Percentiles rank a stretch among this genome's conserved stretches.
Evolutionary conservation across 257 asterid species (phyloP).

Genomic region (Solanum lycopersicoides): DNA sequence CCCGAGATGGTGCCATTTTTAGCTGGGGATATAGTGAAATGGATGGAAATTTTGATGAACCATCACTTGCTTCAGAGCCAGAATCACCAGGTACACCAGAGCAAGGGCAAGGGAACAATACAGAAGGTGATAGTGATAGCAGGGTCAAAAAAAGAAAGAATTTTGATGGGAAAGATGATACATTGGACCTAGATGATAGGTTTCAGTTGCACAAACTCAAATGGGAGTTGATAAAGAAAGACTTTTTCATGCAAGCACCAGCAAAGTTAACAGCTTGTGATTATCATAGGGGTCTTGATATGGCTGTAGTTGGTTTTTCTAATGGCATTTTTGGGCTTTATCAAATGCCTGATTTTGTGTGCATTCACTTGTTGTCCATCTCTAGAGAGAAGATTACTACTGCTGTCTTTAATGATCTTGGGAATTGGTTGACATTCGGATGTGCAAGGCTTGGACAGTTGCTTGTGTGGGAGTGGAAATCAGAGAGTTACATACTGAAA

Average conservation of each 20-base stretch:
- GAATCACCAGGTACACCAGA: conserved; percentile 86
- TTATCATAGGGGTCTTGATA: conserved; percentile 80
- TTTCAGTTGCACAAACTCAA: conserved; percentile 37
- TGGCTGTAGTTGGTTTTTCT: conserved; percentile 90
- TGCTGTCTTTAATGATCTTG: conserved; percentile 71
- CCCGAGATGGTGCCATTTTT: conserved; percentile 87
- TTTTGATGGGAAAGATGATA: conserved; percentile 27
- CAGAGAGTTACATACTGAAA: conserved; percentile 88
- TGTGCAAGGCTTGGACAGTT: conserved; percentile 96
- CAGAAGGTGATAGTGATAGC: conserved; percentile 14
- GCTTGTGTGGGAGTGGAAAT: conserved; percentile 99
- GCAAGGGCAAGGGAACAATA: conserved; percentile 25
- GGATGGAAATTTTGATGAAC: conserved; percentile 20
- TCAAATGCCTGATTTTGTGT: conserved; percentile 92
- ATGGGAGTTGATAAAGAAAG: conserved; percentile 75
- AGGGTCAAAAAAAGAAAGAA: conserved; percentile 45
- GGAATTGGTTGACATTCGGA: conserved; percentile 93
- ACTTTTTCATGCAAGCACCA: conserved; percentile 75
- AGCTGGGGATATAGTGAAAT: conserved; percentile 42
- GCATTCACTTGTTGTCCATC: conserved; percentile 74
- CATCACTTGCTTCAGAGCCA: conserved; percentile 44
- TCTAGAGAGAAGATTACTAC: conserved; percentile 84
- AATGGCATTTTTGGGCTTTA: conserved; percentile 92
- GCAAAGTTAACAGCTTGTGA: conserved; percentile 70
- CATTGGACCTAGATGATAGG: conserved; percentile 24